phyloP scores from a whole-genome alignment of 2,329 filamentous ascomycete species.

The Diaporthe sp. region DNA sequence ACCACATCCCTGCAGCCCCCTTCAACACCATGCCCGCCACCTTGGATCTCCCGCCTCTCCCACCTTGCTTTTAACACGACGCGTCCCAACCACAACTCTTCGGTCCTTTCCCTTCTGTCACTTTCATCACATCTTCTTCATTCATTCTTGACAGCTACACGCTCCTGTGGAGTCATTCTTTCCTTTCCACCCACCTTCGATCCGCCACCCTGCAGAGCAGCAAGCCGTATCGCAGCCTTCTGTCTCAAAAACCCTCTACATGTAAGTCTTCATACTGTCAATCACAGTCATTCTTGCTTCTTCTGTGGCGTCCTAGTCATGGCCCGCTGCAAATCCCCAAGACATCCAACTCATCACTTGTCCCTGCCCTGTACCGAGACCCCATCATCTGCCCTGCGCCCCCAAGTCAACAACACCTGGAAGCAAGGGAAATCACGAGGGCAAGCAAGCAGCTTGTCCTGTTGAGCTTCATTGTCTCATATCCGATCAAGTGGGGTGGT shows the following conservation, averaged over 20 bases:
- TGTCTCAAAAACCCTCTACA: not conserved
- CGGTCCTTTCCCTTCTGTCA: not conserved
- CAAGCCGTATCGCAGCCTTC: conserved; percentile 22
- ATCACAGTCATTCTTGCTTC: not conserved
- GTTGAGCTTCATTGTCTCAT: not conserved
- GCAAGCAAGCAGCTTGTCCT: not conserved
- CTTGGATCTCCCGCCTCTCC: conserved; percentile 9
- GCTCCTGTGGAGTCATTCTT: conserved; percentile 35
- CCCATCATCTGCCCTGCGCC: not conserved
- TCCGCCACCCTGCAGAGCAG: conserved; percentile 31
- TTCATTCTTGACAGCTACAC: conserved; percentile 27
- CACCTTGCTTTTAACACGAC: conserved; percentile 24
- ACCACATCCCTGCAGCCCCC: conserved; percentile 25
- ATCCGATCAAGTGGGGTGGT: not conserved
- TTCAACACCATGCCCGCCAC: conserved; percentile 31
- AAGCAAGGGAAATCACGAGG: not conserved
- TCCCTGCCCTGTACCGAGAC: not conserved
- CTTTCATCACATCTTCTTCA: conserved; percentile 32
- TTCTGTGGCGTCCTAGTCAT: not conserved
- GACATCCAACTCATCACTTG: not conserved
- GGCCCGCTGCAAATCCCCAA: not conserved
- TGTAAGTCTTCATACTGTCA: conserved; percentile 17
- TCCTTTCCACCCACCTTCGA: conserved; percentile 17
- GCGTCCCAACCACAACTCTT: not conserved
- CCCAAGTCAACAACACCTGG: not conserved